Evolutionary conservation across 805 yeast genomes (phyloP).

Genomic region (Candida glaebosa): DNA sequence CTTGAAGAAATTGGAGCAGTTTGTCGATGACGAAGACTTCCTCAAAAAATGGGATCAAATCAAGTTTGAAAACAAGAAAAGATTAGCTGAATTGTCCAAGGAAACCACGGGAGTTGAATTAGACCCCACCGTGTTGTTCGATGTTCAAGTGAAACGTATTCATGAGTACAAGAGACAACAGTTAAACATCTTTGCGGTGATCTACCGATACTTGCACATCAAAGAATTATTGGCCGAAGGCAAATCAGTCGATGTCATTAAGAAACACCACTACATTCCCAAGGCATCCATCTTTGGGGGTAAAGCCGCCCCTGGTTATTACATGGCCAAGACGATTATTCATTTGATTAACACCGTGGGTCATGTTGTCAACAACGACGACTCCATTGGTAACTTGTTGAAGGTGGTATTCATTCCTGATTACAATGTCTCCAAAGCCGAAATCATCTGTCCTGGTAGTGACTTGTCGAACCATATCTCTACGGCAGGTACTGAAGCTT

Average conservation of each 20-base stretch:
- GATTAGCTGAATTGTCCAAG: conserved; percentile 65
- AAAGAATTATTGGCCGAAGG: conserved; percentile 60
- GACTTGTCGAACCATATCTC: conserved; percentile 92
- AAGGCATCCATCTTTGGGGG: conserved; percentile 88
- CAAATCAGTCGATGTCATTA: conserved; percentile 38
- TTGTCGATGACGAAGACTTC: conserved; percentile 65
- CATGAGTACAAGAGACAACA: conserved; percentile 97
- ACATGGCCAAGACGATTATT: conserved; percentile 89
- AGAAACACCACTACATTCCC: conserved; percentile 63
- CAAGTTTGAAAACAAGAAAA: conserved; percentile 65
- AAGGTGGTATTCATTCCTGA: conserved; percentile 90
- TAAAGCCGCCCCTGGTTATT: conserved; percentile 96
- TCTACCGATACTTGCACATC: conserved; percentile 74
- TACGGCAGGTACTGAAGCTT: conserved; percentile 96
- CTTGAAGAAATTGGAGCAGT: conserved; percentile 65
- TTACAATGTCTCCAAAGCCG: conserved; percentile 92
- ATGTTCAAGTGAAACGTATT: conserved; percentile 89
- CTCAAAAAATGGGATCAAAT: conserved; percentile 66
- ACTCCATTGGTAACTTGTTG: conserved; percentile 67
- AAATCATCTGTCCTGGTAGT: conserved; percentile 83
- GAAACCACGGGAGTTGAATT: conserved; percentile 60
- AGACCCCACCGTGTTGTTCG: conserved; percentile 75
- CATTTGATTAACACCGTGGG: conserved; percentile 81
- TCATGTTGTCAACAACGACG: conserved; percentile 74
- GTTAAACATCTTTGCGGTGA: conserved; percentile 84